Base-by-base conservation (phyloP, 2,329 filamentous ascomycete species). In the Basipetospora chlamydospora region DNA sequence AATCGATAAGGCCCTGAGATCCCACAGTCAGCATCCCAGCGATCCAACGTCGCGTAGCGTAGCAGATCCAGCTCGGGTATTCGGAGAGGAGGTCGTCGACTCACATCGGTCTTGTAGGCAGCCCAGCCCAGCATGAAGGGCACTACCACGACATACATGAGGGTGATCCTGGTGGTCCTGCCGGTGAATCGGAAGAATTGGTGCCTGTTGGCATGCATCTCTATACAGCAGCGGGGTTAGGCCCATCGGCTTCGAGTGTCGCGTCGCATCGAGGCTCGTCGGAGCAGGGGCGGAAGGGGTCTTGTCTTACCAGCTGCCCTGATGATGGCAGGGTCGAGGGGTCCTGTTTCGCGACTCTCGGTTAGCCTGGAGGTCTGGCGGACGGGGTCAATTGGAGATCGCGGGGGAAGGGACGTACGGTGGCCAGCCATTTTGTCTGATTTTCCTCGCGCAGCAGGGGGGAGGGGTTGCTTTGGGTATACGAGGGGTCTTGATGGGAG, bases 111-210 rank as follows among this genome's bases (percentile, higher is more conserved):
- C 53, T 73, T 75, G 56, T 82, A 92, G 40, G 75, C 84, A 39
- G 83, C 52, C 52, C 77, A 77, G 32, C 77, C 77, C 9, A 93
- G 49, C 39, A 81, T 64, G 28, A 63, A 58, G 6, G 90, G 90
- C 29, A 95, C 71, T 37, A 78, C 63, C 23, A 77, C 63, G 40
- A 80, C 70, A 59, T 88, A 95, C 44, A 79, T 66, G 54, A 95
- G 74, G 4, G 79, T 77, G 51, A 95, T 59, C 63, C 73, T 76
- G 21, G 84, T 85, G 31, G 85, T 93, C 51, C 81, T 71, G 36
- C 76, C 72, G 25, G 81, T 96, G 84, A 85, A 96, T 59, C 85
- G 74, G 73, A 96, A 98, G 73, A 84, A 94, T 63, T 85, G 85
- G 73, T 87, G 80, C 46, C 90, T 80, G 66, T 83, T 85, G 52